These are phyloP conservation scores for Scheffersomyces spartinae DNA, from an alignment of 805 yeast genomes.

Conservation along the genomic window DNA sequence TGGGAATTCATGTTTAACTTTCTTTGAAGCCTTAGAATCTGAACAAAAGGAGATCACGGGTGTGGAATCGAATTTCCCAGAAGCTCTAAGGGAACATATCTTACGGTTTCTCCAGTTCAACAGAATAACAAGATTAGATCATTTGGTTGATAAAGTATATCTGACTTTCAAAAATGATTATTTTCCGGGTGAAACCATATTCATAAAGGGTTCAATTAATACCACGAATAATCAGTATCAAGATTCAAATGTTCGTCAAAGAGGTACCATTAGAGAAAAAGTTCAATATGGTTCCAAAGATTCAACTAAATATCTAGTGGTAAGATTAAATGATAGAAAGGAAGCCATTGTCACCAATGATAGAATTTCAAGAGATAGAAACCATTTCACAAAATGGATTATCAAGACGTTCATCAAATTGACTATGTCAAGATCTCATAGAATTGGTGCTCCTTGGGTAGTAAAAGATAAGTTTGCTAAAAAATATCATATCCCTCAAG, in stretches of 20 bases:
- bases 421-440: constrained; percentile 63
- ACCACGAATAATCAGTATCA: too few relatives aligned
- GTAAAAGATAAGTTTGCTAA: constrained; percentile 69
- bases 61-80: constrained; percentile 80
- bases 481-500: constrained; percentile 52
- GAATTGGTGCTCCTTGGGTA: constrained; percentile 94
- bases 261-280: neutral
- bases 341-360: constrained; percentile 64
- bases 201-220: constrained; percentile 31
- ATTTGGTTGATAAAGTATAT: constrained; percentile 80
- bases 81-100: constrained; percentile 86
- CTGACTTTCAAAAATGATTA: constrained; percentile 66
- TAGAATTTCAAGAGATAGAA: constrained; percentile 72
- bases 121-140: constrained; percentile 70
- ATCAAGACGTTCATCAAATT: constrained; percentile 82
- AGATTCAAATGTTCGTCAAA: too few relatives aligned
- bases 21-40: constrained; percentile 74
- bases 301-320: constrained; percentile 49
- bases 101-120: constrained; percentile 76
- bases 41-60: constrained; percentile 47
- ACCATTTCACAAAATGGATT: constrained; percentile 78
- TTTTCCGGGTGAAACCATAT: constrained; percentile 84
- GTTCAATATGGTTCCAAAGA: neutral
- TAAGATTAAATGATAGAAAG: constrained; percentile 37
- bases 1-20: constrained; percentile 85